Evolutionary conservation across 352 stramenopile genomes (phyloP).

Genomic region (Elongisporangium senticosum): DNA sequence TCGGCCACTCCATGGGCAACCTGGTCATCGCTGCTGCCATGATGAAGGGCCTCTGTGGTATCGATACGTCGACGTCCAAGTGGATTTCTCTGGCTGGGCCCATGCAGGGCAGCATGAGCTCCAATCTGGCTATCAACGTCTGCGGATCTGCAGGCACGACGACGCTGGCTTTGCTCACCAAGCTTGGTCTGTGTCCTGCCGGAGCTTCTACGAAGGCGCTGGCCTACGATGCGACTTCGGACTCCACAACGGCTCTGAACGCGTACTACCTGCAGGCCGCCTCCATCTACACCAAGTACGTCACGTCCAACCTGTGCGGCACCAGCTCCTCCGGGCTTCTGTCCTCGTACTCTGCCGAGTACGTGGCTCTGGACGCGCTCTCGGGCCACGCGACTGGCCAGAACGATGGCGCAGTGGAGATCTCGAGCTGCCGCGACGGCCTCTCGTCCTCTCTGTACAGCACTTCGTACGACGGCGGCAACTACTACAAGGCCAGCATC

Average conservation of each 20-base stretch:
- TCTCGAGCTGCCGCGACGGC: constrained; percentile 9
- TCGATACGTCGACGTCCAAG: constrained; percentile 5
- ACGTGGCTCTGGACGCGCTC: constrained; percentile 5
- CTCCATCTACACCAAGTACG: constrained; percentile 2
- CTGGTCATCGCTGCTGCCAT: constrained; percentile 9
- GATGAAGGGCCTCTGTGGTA: constrained; percentile 7
- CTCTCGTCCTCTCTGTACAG: constrained; percentile 3
- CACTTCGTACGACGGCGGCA: constrained; percentile 3
- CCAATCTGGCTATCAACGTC: not conserved
- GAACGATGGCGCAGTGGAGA: constrained; percentile 15
- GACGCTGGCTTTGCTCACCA: not conserved
- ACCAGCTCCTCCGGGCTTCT: constrained; percentile 4
- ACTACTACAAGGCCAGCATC: constrained; percentile 11
- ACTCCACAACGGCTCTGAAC: not conserved
- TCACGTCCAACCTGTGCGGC: constrained; percentile 6
- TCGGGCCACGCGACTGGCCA: constrained; percentile 1
- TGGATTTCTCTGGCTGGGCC: not conserved
- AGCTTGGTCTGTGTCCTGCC: constrained; percentile 1
- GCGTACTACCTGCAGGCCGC: not conserved
- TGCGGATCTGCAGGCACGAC: not conserved
- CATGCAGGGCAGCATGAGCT: not conserved
- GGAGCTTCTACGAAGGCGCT: not conserved
- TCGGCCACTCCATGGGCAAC: constrained; percentile 21
- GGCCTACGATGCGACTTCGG: not conserved
- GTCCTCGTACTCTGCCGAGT: constrained; percentile 2